Evolutionary conservation across 768 basidiomycete species (phyloP), one percentile per base, ranked within the genome.

Genomic region (Cantharellus anzutake): DNA sequence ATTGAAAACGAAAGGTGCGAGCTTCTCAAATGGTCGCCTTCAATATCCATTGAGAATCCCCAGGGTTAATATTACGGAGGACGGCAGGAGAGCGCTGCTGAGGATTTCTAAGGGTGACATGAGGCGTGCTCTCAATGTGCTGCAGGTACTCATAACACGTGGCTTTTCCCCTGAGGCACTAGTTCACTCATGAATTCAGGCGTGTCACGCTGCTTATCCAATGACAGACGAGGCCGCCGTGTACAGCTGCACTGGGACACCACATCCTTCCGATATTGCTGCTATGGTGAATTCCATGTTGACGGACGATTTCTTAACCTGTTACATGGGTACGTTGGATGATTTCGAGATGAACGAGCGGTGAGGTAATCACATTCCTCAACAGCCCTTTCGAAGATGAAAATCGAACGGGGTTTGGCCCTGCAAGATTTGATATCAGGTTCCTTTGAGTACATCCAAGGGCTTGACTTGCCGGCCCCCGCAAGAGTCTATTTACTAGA

Each of bases 31-130:
- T 11, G 52, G 82, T 70, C 11, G 58, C 55, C 41, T 34, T 35
- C 37, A 53, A 64, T 60, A 65, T 61, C 58, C 3, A 37, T 41
- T 20, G 1, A 16, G 35, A 40, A 5, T 0, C 3, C 52, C 0
- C 63, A 98, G 94, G 16, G 90, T 93, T 59, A 86, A 88, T 59
- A 65, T 98, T 39, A 87, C 86, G 0, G 75, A 78, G 0, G 91
- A 94, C 60, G 96, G 96, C 14, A 86, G 83, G 70, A 77, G 80
- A 51, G 94, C 96, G 2, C 73, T 99, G 41, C 75, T 99, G 20
- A 98, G 89, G 67, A 78, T 99, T n/a, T 93, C 88, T 0, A 85
- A 83, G 65, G 96, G 96, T 40, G 96, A 99, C 70, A 99, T 99
- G 96, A 81, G 96, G 61, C 75, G 96, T 61, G 96, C 93, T 2